These are phyloP conservation scores for Nemania abortiva DNA, from an alignment of 2,329 filamentous ascomycete genomes.

Conservation along the genomic window DNA sequence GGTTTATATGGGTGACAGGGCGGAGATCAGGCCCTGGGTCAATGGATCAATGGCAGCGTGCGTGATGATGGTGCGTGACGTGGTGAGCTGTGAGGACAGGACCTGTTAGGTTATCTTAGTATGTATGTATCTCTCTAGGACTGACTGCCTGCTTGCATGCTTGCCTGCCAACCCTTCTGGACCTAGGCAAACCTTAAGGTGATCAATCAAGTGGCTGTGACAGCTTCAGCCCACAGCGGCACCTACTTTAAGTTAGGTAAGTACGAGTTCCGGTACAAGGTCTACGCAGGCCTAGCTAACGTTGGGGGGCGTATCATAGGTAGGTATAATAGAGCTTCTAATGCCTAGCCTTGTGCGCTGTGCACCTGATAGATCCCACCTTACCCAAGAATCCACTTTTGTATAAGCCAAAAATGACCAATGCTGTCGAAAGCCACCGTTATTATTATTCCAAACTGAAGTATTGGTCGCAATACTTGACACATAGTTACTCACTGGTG, in stretches of 20 bases:
- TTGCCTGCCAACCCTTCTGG: too few relatives aligned
- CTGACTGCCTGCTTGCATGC: background rate
- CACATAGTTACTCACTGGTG: too few relatives aligned
- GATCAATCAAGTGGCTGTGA: background rate
- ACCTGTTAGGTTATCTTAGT: too few relatives aligned
- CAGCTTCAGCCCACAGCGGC: background rate
- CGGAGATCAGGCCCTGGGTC: slow-evolving; percentile 14
- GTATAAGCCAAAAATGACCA: background rate
- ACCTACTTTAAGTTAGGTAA: background rate
- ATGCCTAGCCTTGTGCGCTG: background rate
- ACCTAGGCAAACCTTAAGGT: background rate
- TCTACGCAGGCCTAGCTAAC: too few relatives aligned
- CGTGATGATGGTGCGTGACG: slow-evolving; percentile 35
- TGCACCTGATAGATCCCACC: background rate
- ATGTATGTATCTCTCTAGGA: background rate
- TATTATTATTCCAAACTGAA: too few relatives aligned
- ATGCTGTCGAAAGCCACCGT: too few relatives aligned
- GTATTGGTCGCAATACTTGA: too few relatives aligned
- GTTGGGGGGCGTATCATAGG: too few relatives aligned
- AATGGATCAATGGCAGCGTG: slow-evolving; percentile 6
- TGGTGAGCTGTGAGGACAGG: slow-evolving; percentile 8
- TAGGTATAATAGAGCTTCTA: too few relatives aligned
- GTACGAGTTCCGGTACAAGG: too few relatives aligned
- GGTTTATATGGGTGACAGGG: slow-evolving; percentile 14
- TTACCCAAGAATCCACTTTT: background rate